Evolutionary conservation across 108 stramenopile genomes (phyloP), one percentile per base, ranked within the genome.

Genomic region (Cyclotella baltica): DNA sequence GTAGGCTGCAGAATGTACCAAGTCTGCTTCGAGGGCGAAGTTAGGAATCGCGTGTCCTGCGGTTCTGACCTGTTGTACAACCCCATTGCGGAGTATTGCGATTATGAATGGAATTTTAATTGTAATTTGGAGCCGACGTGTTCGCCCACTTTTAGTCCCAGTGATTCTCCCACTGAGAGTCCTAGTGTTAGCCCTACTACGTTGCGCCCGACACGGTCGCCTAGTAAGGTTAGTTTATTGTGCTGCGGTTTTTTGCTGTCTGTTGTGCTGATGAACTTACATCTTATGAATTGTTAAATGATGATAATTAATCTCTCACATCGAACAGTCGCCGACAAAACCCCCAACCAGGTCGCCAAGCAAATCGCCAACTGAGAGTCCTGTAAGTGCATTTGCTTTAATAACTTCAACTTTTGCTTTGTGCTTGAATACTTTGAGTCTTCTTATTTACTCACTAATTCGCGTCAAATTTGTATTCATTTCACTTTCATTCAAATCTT

Each of bases 111-210:
- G 48, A 10, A 31, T 22, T 48, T 68, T 30, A 38, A 35, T 33
- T 68, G 67, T 53, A 37, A 61, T 31, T 31, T 25, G 4, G 67
- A 68, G 22, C 37, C 51, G n/a, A 68, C 67, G 20, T 68, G 67
- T 34, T 50, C 67, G 8, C 67, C 67, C 1, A 68, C 67, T 1
- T 5, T 52, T 48, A 52, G 34, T 22, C 67, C 67, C 15, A 68
- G 51, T 28, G 46, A 43, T 20, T 28, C 22, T 25, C 65, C 65
- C 3, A 66, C 65, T 1, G 25, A 66, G 18, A 33, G 30, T 28
- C 65, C 65, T 16, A 43, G 30, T 25, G n/a, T 20, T n/a, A 36
- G 34, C 9, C 62, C 62, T 1, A 63, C 62, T 1, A 23, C 22
- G 4, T 20, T 57, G 22, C 22, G 55, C 27, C 27, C 27, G 18